Conservation (phyloP, 345 rosid species). For the Citrus hindsii region DNA sequence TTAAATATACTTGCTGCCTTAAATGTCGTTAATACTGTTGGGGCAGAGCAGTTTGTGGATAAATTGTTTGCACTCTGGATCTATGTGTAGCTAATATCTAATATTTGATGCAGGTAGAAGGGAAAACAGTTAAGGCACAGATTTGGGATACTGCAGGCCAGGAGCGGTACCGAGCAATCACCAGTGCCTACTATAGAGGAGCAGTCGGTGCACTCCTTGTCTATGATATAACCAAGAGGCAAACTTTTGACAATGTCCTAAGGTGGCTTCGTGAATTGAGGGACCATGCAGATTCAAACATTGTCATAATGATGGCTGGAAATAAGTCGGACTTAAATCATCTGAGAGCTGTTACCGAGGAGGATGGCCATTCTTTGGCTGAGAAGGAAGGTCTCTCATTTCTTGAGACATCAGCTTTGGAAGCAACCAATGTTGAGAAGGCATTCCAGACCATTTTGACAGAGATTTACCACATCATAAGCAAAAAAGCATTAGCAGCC, state of each 20-base stretch:
- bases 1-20: not conserved
- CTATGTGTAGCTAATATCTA: not conserved
- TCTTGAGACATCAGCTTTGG: constrained; percentile 71
- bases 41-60: not conserved
- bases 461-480: constrained; percentile 64
- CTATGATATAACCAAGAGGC: constrained; percentile 78
- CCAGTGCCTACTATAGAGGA: constrained; percentile 76
- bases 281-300: constrained; percentile 77
- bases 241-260: constrained; percentile 60
- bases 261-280: constrained; percentile 77
- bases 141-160: constrained; percentile 89
- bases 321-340: constrained; percentile 70
- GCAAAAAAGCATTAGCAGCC: constrained; percentile 73
- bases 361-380: constrained; percentile 55
- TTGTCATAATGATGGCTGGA: constrained; percentile 80
- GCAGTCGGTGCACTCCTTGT: constrained; percentile 82
- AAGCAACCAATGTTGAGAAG: constrained; percentile 63
- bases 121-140: constrained; percentile 82
- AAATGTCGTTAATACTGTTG: no score
- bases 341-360: constrained; percentile 58
- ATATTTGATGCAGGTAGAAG: constrained; percentile 52
- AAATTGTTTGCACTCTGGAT: not conserved
- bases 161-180: constrained; percentile 69
- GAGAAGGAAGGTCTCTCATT: constrained; percentile 71
- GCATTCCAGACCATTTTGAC: constrained; percentile 65